Conservation (phyloP, 1,139 yeast genomes). For the Pichiaceae sp. region DNA sequence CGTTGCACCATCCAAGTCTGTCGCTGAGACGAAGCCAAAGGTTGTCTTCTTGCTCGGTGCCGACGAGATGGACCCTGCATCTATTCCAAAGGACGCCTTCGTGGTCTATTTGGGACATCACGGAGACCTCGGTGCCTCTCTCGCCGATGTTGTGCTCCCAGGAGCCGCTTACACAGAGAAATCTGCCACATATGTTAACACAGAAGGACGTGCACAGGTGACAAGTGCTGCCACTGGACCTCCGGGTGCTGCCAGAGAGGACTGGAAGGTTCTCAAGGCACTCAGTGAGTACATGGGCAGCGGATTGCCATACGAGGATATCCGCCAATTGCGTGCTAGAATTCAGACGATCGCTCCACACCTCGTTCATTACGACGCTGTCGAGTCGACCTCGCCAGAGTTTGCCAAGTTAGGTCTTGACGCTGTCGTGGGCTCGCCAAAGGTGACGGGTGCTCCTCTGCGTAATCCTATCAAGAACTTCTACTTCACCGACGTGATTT, state of each 20-base stretch:
- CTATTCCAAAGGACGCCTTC: constrained; percentile 78
- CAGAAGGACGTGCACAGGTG: constrained; percentile 83
- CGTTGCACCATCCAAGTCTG: constrained; percentile 42
- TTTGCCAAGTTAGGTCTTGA: constrained; percentile 52
- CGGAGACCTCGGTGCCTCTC: constrained; percentile 84
- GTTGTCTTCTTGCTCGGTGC: constrained; percentile 78
- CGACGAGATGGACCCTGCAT: constrained; percentile 64
- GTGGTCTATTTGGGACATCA: constrained; percentile 91
- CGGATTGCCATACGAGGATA: constrained; percentile 71
- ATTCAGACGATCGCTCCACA: constrained; percentile 77
- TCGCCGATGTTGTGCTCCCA: constrained; percentile 82
- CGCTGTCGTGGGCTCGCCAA: constrained; percentile 26
- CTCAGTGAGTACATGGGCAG: constrained; percentile 69
- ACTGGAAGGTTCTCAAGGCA: constrained; percentile 85
- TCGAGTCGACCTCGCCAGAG: constrained; percentile 59
- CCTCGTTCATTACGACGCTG: constrained; percentile 64
- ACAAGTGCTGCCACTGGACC: constrained; percentile 86
- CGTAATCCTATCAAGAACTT: constrained; percentile 73
- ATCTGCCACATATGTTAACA: constrained; percentile 80
- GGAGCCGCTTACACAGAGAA: constrained; percentile 89
- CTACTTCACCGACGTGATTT: constrained; percentile 81
- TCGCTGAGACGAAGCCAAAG: constrained; percentile 51
- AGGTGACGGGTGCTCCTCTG: constrained; percentile 38
- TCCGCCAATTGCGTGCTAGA: constrained; percentile 61
- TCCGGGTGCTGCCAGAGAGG: constrained; percentile 91